Conservation (phyloP, 1,284 basidiomycete genomes). For the Coniferiporia weirii region DNA sequence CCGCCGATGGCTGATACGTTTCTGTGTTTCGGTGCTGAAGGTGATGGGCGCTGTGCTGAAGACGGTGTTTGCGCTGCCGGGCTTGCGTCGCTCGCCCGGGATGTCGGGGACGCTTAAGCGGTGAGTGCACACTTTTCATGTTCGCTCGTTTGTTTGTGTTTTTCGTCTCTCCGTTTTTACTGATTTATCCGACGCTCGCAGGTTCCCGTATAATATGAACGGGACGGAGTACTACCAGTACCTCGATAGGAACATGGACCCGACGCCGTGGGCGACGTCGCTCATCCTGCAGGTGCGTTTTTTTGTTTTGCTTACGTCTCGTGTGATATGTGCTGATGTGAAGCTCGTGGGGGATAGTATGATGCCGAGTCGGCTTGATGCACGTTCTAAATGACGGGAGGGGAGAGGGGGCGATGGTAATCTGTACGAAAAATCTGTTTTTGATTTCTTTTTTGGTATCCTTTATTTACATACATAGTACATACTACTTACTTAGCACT, state of each 20-base stretch:
- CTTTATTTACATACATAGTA: too few species aligned
- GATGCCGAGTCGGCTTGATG: background rate
- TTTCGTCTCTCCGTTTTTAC: background rate
- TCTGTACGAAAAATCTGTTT: too few species aligned
- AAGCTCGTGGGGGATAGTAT: background rate
- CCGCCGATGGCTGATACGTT: background rate
- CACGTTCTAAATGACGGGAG: background rate
- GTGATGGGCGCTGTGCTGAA: conserved; percentile 43
- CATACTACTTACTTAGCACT: too few species aligned
- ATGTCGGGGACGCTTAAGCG: conserved; percentile 48
- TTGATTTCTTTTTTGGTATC: too few species aligned
- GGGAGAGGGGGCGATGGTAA: too few species aligned
- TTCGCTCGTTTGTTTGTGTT: conserved; percentile 21
- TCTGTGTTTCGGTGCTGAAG: conserved; percentile 25
- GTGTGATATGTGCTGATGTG: background rate
- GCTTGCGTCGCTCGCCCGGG: conserved; percentile 48
- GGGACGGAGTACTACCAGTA: conserved; percentile 39
- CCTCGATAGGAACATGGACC: conserved; percentile 37
- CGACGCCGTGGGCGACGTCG: conserved; percentile 47
- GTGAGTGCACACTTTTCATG: conserved; percentile 21
- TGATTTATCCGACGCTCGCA: conserved; percentile 16
- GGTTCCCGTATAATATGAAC: conserved; percentile 29
- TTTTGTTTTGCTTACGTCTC: background rate
- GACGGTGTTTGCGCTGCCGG: conserved; percentile 43
- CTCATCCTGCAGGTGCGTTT: conserved; percentile 40